Percentiles rank a stretch among this genome's conserved stretches.
phyloP scores from a whole-genome alignment of 2,329 filamentous ascomycete species.

The Coccinonectria pachysandricola region DNA sequence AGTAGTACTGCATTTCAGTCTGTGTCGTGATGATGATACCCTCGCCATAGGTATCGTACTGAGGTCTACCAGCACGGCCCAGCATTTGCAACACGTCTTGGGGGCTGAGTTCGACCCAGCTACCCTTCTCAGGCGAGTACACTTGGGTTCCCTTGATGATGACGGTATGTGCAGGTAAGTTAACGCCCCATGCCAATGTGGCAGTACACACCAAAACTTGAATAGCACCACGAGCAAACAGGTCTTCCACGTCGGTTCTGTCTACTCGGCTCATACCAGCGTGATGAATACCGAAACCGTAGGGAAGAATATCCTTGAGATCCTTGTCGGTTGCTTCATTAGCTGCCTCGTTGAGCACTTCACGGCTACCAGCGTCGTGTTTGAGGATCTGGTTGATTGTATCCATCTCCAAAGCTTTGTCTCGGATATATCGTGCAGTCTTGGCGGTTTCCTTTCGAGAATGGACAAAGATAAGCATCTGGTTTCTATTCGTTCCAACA shows the following conservation, averaged over 20 bases:
- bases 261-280: constrained; percentile 95
- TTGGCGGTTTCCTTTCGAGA: constrained; percentile 97
- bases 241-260: constrained; percentile 86
- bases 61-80: constrained; percentile 88
- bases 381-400: constrained; percentile 93
- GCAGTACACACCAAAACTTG: constrained; percentile 96
- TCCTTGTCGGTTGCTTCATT: constrained; percentile 75
- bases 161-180: constrained; percentile 92
- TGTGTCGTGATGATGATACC: constrained; percentile 98
- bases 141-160: constrained; percentile 98
- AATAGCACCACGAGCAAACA: constrained; percentile 83
- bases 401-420: constrained; percentile 94
- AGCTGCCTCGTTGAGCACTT: constrained; percentile 78
- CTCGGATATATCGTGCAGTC: constrained; percentile 89
- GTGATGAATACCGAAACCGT: constrained; percentile 97
- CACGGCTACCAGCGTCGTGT: constrained; percentile 82
- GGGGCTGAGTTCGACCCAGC: constrained; percentile 94
- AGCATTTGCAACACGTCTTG: constrained; percentile 99
- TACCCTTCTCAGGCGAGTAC: constrained; percentile 96
- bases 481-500: constrained; percentile 83
- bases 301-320: constrained; percentile 87
- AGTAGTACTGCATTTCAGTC: constrained; percentile 90
- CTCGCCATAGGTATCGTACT: constrained; percentile 96
- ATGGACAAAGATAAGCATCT: constrained; percentile 98
- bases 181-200: constrained; percentile 98